Base-by-base conservation (phyloP, 2,329 filamentous ascomycete species). In the Pyrenochaeta sp. region DNA sequence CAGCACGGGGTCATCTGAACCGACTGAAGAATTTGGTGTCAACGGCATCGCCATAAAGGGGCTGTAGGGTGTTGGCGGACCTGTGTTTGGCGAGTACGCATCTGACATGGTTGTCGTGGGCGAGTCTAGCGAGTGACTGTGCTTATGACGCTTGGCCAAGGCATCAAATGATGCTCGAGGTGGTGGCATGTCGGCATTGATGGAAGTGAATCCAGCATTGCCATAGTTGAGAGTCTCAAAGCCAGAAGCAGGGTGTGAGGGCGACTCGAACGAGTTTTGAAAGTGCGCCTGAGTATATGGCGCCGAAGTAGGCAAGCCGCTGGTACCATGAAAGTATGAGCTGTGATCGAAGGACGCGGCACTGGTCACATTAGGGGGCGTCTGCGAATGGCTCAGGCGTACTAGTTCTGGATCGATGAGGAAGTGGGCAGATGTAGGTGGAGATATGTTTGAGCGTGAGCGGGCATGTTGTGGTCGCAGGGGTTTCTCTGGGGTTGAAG, bases 41-140 rank as follows among this genome's bases (percentile, higher is more conserved):
- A 76, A 77, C 60, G 75, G 79, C 52, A 75, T 73, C 58, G 77
- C 63, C 60, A 78, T 73, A 75, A 69, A 75, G n/a, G 75, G 77
- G 51, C 75, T 79, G 52, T 77, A 78, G 18, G 78, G 69, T 35
- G 73, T 71, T 55, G 64, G 68, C 66, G 71, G 67, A 63, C 70
- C 67, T 66, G 69, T 68, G 27, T 69, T 68, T 15, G 78, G 77
- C 30, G 78, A 79, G 37, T 68, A 69, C 32, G 76, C 64, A 20
- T 75, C 69, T 12, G 67, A 67, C 9, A 56, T 51, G 5, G 62
- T 61, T 3, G 63, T 56, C 23, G 60, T 53, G 43, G 67, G 64
- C 2, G 69, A 71, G 9, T 67, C 67, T 6, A 56, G 59, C 20
- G 68, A 67, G 40, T 64, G 58, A 29, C 56, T 67, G 32, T 67